Conservation (phyloP, 768 basidiomycete species). For the Leccinellum albellum region DNA sequence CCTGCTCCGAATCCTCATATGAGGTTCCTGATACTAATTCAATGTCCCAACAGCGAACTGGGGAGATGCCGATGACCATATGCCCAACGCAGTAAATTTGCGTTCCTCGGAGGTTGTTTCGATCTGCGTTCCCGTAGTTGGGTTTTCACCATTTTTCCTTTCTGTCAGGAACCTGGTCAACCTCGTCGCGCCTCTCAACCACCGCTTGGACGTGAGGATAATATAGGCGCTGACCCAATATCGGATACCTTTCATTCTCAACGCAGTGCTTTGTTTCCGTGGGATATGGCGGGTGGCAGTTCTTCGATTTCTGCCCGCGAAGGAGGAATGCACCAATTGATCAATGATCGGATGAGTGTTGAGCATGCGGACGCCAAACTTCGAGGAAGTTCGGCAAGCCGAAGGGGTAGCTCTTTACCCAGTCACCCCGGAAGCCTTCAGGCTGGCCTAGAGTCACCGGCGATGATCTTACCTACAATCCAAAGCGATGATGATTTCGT, state of each 20-base stretch:
- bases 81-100: constrained; percentile 21
- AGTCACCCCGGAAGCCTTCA: constrained; percentile 45
- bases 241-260: constrained; percentile 50
- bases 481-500: constrained; percentile 59
- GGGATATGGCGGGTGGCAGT: constrained; percentile 76
- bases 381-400: constrained; percentile 52
- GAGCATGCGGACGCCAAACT: constrained; percentile 51
- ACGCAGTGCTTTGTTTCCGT: constrained; percentile 71
- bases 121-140: not conserved
- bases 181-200: constrained; percentile 68
- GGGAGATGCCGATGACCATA: constrained; percentile 16
- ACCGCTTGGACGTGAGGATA: constrained; percentile 46
- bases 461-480: constrained; percentile 33
- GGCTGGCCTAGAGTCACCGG: constrained; percentile 49
- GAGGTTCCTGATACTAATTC: constrained; percentile 5
- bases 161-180: constrained; percentile 74
- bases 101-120: constrained; percentile 62
- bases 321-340: constrained; percentile 30
- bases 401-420: constrained; percentile 55
- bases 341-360: constrained; percentile 45
- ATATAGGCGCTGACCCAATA: constrained; percentile 46
- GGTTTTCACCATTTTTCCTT: constrained; percentile 14
- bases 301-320: constrained; percentile 45
- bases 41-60: constrained; percentile 21
- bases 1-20: not conserved